A percentile compares a stretch with the other conserved stretches of the same genome.
Evolutionary conservation across 768 basidiomycete species (phyloP).

Genomic region (Boletus rubescentipes): DNA sequence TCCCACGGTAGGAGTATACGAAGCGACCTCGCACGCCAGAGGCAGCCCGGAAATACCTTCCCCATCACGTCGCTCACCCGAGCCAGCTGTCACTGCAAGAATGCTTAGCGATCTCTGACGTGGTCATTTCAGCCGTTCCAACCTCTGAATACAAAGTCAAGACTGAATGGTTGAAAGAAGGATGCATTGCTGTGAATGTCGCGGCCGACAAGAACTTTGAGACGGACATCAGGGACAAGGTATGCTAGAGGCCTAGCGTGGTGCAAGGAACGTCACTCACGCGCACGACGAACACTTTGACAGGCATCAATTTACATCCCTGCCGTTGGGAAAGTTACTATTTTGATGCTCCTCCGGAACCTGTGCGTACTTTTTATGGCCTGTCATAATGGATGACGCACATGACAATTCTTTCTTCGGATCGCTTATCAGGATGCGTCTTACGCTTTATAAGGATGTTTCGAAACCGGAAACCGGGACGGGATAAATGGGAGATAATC

Average conservation of each 20-base stretch:
- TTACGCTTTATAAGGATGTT: conserved; percentile 27
- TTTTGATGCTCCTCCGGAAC: conserved; percentile 95
- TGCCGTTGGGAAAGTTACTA: conserved; percentile 97
- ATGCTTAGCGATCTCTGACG: conserved; percentile 84
- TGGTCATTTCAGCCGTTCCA: conserved; percentile 94
- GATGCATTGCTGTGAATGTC: conserved; percentile 91
- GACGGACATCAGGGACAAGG: conserved; percentile 88
- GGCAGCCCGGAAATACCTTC: conserved; percentile 64
- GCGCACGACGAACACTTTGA: not conserved
- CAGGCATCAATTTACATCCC: conserved; percentile 92
- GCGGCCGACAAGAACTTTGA: conserved; percentile 97
- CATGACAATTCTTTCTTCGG: not conserved
- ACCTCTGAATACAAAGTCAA: conserved; percentile 81
- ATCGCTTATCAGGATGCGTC: conserved; percentile 25
- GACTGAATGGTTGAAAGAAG: conserved; percentile 88
- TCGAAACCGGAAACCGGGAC: not conserved
- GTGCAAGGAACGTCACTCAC: conserved; percentile 11
- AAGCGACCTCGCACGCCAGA: conserved; percentile 67
- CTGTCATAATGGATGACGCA: conserved; percentile 1
- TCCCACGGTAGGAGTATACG: conserved; percentile 71
- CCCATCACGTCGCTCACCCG: conserved; percentile 80
- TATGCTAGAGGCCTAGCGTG: conserved; percentile 32
- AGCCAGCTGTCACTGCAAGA: conserved; percentile 67
- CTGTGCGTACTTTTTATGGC: conserved; percentile 52
- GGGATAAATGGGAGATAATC: conserved; percentile 15